These are phyloP conservation scores for Cytospora chrysosperma DNA, from an alignment of 2,329 filamentous ascomycete genomes.

Conservation along the genomic window DNA sequence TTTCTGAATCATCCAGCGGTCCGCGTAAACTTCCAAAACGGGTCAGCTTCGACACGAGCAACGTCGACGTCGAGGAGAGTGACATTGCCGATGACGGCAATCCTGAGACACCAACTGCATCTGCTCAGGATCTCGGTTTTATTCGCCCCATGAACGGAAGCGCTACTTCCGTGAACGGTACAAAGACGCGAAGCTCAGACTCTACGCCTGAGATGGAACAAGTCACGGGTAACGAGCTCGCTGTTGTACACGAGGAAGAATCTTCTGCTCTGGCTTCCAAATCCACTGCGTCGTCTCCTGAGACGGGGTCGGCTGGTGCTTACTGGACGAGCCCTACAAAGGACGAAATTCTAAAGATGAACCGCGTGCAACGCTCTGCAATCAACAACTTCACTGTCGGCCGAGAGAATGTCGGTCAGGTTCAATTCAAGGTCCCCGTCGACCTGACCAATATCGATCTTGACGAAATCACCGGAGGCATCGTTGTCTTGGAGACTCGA, in stretches of 20 bases:
- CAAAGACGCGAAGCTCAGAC: constrained; percentile 32
- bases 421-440: constrained; percentile 78
- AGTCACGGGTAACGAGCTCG: constrained; percentile 71
- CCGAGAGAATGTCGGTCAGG: constrained; percentile 74
- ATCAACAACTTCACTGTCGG: constrained; percentile 78
- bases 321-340: constrained; percentile 85
- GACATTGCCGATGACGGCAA: constrained; percentile 30
- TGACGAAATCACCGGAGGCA: constrained; percentile 73
- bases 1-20: constrained; percentile 41
- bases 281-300: constrained; percentile 30
- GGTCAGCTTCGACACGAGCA: constrained; percentile 84
- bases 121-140: constrained; percentile 58
- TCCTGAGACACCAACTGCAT: constrained; percentile 42
- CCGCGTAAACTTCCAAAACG: constrained; percentile 70
- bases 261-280: constrained; percentile 36
- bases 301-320: constrained; percentile 59
- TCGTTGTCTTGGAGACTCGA: constrained; percentile 74
- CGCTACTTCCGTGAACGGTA: constrained; percentile 44
- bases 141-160: constrained; percentile 51
- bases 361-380: constrained; percentile 72
- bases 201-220: constrained; percentile 63
- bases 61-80: constrained; percentile 46
- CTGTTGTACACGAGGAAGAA: constrained; percentile 74
- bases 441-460: constrained; percentile 79
- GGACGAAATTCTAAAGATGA: constrained; percentile 76